phyloP scores from a whole-genome alignment of 2,329 filamentous ascomycete species.

The Talaromyces funiculosus region DNA sequence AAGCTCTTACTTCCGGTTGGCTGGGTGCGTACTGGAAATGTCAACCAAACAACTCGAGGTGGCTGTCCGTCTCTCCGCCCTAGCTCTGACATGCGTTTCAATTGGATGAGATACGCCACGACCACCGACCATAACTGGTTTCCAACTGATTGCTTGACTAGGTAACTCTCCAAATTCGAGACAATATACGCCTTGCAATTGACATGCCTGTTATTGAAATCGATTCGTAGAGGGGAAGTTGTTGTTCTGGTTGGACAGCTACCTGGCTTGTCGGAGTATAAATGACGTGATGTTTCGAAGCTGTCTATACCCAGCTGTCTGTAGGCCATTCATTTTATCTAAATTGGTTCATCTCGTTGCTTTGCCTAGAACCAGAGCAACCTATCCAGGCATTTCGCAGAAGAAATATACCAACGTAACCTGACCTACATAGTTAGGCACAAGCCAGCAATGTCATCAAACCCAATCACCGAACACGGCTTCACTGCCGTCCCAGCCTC shows the following conservation, averaged over 20 bases:
- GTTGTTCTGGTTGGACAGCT: neutral
- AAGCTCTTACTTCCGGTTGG: neutral
- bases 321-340: neutral
- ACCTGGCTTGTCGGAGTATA: constrained; percentile 1
- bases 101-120: neutral
- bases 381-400: neutral
- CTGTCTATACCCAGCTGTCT: neutral
- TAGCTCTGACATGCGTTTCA: constrained; percentile 1
- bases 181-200: neutral
- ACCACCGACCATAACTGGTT: neutral
- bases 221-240: neutral
- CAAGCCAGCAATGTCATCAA: neutral
- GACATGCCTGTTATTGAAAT: neutral
- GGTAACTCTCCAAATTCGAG: neutral
- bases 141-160: neutral
- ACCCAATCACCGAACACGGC: constrained; percentile 26
- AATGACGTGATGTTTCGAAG: neutral
- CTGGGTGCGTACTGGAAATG: neutral
- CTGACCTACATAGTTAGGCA: neutral
- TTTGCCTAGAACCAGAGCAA: neutral
- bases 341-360: neutral
- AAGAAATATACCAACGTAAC: neutral
- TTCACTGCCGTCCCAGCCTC: constrained; percentile 34
- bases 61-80: constrained; percentile 1
- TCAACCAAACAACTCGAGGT: neutral